Conservation (phyloP, 768 basidiomycete species). For the Kwoniella heveanensis region DNA sequence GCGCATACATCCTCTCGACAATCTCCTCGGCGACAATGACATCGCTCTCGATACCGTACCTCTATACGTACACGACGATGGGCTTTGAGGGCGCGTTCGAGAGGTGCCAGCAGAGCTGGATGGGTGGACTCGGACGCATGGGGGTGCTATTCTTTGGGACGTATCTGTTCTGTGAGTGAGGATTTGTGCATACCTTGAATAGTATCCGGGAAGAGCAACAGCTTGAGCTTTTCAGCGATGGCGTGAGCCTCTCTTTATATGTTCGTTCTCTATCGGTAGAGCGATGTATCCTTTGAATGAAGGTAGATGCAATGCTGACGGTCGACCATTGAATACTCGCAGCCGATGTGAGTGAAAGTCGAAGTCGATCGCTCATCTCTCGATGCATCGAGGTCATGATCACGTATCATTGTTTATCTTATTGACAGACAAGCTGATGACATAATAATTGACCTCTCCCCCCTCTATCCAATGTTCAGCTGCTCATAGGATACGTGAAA, state of each 20-base stretch:
- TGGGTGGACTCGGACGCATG: constrained; percentile 50
- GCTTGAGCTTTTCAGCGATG: no score
- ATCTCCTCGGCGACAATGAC: constrained; percentile 59
- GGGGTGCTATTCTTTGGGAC: constrained; percentile 59
- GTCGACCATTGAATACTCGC: no score
- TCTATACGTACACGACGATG: constrained; percentile 47
- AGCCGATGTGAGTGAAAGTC: no score
- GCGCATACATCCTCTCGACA: constrained; percentile 61
- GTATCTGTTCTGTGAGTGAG: constrained; percentile 59
- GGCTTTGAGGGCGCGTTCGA: constrained; percentile 50
- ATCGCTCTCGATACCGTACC: constrained; percentile 58
- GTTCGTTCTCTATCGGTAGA: no score
- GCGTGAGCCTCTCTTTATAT: no score
- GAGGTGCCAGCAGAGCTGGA: constrained; percentile 37
- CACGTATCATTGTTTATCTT: no score
- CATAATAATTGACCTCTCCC: background rate
- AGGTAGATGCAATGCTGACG: no score
- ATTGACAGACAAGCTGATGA: background rate
- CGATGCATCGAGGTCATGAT: no score
- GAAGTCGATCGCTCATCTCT: no score
- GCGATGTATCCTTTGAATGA: no score
- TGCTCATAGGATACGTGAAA: constrained; percentile 59
- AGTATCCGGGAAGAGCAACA: no score
- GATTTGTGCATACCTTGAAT: no score
- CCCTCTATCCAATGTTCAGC: constrained; percentile 46